These are phyloP conservation scores for Neonectria sp. DNA, from an alignment of 2,329 filamentous ascomycete species.

Conservation along the genomic window DNA sequence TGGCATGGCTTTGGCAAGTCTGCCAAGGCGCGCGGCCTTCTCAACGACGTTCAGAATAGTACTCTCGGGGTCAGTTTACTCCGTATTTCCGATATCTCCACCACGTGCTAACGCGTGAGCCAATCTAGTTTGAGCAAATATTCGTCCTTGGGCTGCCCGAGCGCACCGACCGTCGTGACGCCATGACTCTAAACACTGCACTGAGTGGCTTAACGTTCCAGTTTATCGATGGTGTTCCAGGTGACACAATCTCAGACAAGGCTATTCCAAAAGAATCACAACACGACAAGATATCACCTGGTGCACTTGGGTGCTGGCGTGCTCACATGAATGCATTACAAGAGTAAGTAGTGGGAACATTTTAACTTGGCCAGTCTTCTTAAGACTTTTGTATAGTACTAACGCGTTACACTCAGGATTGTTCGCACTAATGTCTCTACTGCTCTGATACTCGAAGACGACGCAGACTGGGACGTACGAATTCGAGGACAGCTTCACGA, in stretches of 20 bases:
- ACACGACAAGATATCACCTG: slow-evolving; percentile 18
- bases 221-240: slow-evolving; percentile 62
- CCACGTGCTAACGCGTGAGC: background rate
- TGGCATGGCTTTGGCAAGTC: background rate
- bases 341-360: slow-evolving; percentile 12
- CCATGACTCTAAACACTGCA: slow-evolving; percentile 62
- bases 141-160: slow-evolving; percentile 66
- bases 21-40: slow-evolving; percentile 1
- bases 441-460: slow-evolving; percentile 70
- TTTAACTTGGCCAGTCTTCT: background rate
- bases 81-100: background rate
- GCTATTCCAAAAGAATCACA: slow-evolving; percentile 45
- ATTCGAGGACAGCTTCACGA: slow-evolving; percentile 63
- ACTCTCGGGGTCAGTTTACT: background rate
- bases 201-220: slow-evolving; percentile 61
- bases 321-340: slow-evolving; percentile 56
- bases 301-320: slow-evolving; percentile 49
- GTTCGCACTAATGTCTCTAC: slow-evolving; percentile 62
- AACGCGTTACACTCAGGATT: slow-evolving; percentile 52
- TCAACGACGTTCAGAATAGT: background rate
- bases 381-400: background rate
- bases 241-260: slow-evolving; percentile 54
- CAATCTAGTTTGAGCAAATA: slow-evolving; percentile 35
- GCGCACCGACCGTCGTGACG: slow-evolving; percentile 65
- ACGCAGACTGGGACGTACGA: slow-evolving; percentile 70